Evolutionary conservation across 192 early-diverging fungal genomes (phyloP), one percentile per base, ranked within the genome.

Genomic region (Mortierella alpina): DNA sequence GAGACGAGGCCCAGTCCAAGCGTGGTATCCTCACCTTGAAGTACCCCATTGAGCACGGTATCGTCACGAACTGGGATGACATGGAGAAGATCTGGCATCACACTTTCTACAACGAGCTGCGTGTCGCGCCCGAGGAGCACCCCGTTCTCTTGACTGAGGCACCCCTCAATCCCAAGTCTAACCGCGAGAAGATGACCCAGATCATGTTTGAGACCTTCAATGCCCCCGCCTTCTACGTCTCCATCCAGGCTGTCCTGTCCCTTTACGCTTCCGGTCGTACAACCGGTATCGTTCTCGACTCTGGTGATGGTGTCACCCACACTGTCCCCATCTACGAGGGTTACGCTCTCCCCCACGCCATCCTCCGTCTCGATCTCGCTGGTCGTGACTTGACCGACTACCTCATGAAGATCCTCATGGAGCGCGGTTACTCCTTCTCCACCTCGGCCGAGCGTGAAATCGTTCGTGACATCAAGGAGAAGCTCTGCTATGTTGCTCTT

Each of bases 181-280:
- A 99, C 91, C 95, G 98, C 82, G 97, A 98, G 84, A 97, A 97
- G 92, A 98, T 98, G 96, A 95, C 94, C 72, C 95, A 99, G 88
- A 97, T 99, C 84, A 98, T 98, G 96, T 99, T 98, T 77, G 98
- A 98, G 90, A 95, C 95, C 75, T 98, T 98, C 92, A 96, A 96
- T 84, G 90, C 91, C 55, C 96, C 95, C 68, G 98, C 95, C 63
- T 97, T 98, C 91, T 99, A 98, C 85, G 96, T 99, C 64, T 90
- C 92, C 82, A 98, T 97, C 85, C 96, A 83, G 73, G 96, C 97
- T 59, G 98, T 97, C 8, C 90, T 99, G 44, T 95, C 98, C 79
- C 90, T 98, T 47, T 98, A 97, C 85, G 95, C 97, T 61, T 96
- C 95, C 61, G 97, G 97, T 82, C 94, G 94, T 90, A 97, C 94